Percentiles rank a stretch among this genome's conserved stretches.
Evolutionary conservation across 352 stramenopile genomes (phyloP).

Genomic region (Globisporangium paroecandrum): DNA sequence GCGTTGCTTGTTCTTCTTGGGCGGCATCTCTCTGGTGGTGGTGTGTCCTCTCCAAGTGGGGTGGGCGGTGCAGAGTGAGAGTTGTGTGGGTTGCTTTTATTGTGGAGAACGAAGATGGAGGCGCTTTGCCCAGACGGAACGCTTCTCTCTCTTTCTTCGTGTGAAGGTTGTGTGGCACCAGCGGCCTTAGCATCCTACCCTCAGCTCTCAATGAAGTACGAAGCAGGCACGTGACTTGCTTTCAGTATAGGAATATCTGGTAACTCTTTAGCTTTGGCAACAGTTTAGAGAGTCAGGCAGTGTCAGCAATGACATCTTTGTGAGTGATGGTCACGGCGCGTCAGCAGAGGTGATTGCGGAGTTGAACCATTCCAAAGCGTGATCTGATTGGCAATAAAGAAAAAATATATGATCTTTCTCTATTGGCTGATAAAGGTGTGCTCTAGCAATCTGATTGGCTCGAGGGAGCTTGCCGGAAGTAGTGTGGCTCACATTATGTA

Average conservation of each 20-base stretch:
- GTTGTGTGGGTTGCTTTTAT: conserved; percentile 1
- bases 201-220: too few relatives aligned
- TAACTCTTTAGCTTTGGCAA: too few relatives aligned
- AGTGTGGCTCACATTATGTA: conserved; percentile 14
- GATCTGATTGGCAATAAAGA: not conserved
- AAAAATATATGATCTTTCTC: not conserved
- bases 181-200: not conserved
- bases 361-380: not conserved
- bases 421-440: not conserved
- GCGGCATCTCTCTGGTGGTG: conserved; percentile 23
- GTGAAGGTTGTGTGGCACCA: conserved; percentile 13
- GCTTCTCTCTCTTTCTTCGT: conserved; percentile 11
- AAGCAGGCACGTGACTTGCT: too few relatives aligned
- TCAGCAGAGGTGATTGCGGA: not conserved
- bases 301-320: not conserved
- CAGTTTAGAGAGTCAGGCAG: too few relatives aligned
- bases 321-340: conserved; percentile 8
- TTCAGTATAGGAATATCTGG: too few relatives aligned
- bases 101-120: not conserved
- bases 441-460: conserved; percentile 4
- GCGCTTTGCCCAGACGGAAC: not conserved
- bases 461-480: conserved; percentile 8
- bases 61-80: not conserved
- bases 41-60: not conserved
- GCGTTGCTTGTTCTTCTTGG: conserved; percentile 87